phyloP scores from a whole-genome alignment of 371 early-diverging fungal genomes.

The Mucor sp. region DNA sequence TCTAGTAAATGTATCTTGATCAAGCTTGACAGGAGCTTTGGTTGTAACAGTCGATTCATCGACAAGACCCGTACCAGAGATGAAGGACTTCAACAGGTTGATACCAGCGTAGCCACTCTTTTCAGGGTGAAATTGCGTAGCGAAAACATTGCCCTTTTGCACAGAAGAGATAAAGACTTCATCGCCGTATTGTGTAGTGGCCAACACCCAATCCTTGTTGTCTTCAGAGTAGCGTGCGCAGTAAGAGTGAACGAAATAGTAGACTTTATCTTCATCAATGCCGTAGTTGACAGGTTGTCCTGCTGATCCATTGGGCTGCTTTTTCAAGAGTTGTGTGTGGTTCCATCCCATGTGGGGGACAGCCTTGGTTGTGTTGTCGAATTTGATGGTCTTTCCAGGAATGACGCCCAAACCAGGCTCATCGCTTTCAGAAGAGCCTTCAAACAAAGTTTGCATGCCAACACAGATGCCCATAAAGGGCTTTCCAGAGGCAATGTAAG shows the following conservation, averaged over 20 bases:
- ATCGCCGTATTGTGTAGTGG: slow-evolving; percentile 86
- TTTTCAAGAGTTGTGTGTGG: slow-evolving; percentile 55
- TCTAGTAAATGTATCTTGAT: slow-evolving; percentile 70
- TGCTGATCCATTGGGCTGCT: slow-evolving; percentile 16
- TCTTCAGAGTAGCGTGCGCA: slow-evolving; percentile 69
- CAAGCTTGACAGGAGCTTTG: slow-evolving; percentile 29
- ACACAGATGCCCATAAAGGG: slow-evolving; percentile 98
- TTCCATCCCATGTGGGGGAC: slow-evolving; percentile 99
- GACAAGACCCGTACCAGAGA: slow-evolving; percentile 56
- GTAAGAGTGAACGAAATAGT: slow-evolving; percentile 98
- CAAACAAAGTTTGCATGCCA: slow-evolving; percentile 96
- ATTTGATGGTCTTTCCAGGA: slow-evolving; percentile 70
- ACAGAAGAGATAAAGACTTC: slow-evolving; percentile 86
- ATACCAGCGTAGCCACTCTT: slow-evolving; percentile 94
- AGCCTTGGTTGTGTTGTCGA: slow-evolving; percentile 69
- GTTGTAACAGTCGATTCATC: slow-evolving; percentile 28
- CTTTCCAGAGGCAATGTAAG: slow-evolving; percentile 80
- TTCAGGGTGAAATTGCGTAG: slow-evolving; percentile 98
- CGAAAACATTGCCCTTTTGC: slow-evolving; percentile 85
- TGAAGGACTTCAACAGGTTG: slow-evolving; percentile 78
- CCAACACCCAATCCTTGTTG: slow-evolving; percentile 65
- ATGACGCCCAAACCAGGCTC: slow-evolving; percentile 88
- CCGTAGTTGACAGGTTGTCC: slow-evolving; percentile 39
- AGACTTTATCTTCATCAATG: slow-evolving; percentile 57
- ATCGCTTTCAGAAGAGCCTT: slow-evolving; percentile 86